Evolutionary conservation across 140 eudicot species (phyloP), one percentile per base, ranked within the genome.

Genomic region (Eryngium alpinum): DNA sequence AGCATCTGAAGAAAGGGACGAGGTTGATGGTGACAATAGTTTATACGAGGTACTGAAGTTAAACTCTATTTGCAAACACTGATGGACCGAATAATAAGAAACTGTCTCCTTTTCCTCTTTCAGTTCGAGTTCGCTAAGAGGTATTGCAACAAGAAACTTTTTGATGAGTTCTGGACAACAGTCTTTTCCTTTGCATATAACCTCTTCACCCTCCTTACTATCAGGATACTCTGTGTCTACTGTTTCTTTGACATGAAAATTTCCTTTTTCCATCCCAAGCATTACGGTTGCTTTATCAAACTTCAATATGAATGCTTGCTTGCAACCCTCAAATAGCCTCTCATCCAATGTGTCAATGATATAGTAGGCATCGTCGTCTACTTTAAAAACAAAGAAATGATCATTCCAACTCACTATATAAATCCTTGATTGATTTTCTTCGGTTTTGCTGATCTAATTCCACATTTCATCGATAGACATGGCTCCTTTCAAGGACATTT

Each of bases 331-430:
- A 46, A 38, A 86, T 59, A 93, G 98, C 84, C 98, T 83, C 75
- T 90, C 97, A 4, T 97, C 98, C 80, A 94, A 84, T 25, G 98
- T 90, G 84, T 94, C 98, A 32, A 94, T 87, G 25, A 94, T 82
- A 81, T 90, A 90, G 67, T 89, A 90, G 27, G 90, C 89, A 50
- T 89, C 76, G 22, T 78, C 85, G 53, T 89, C 96, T 14, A 72
- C 90, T 76, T 91, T 91, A 86, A 91, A 69, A 81, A 91, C 93
- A 32, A 94, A 91, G 86, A 94, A 94, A 83, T 94, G 98, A 72
- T 94, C 97, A 46, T 93, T 93, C 98, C 98, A 93, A 77, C 98
- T 91, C 33, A 93, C 88, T 5, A 93, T 90, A 79, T 93, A 93
- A 50, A 89, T 81, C 67, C 89, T 84, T 2, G 84, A 81, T 31